Conservation (phyloP, 805 yeast genomes). For the Hermanozyma aechmeae region DNA sequence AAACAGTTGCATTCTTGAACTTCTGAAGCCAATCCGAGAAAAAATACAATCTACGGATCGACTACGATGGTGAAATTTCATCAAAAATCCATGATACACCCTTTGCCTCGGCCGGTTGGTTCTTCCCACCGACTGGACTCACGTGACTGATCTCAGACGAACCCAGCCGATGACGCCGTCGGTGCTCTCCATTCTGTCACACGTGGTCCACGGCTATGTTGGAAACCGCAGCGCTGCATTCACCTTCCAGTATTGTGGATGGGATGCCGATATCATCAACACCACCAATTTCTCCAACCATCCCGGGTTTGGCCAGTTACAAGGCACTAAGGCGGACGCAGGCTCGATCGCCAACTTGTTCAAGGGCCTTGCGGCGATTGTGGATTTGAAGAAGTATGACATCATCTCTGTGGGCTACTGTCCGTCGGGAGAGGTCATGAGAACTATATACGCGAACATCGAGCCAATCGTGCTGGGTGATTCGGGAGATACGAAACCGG, state of each 20-base stretch:
- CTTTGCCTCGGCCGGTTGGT: too few species aligned
- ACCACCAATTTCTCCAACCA: slow-evolving; percentile 13
- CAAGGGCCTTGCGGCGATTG: slow-evolving; percentile 43
- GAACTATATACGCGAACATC: slow-evolving; percentile 36
- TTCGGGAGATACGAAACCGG: slow-evolving; percentile 24
- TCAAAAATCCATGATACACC: too few species aligned
- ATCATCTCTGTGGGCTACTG: slow-evolving; percentile 74
- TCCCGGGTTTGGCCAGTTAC: slow-evolving; percentile 10
- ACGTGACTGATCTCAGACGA: too few species aligned
- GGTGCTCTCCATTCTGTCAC: slow-evolving; percentile 12
- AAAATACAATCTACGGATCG: too few species aligned
- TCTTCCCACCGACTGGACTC: too few species aligned
- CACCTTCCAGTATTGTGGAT: slow-evolving; percentile 10
- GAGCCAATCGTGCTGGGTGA: slow-evolving; percentile 20
- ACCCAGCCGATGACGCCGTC: too few species aligned
- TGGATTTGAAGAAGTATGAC: slow-evolving; percentile 40
- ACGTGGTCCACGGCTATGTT: slow-evolving; percentile 12
- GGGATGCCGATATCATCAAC: slow-evolving; percentile 12
- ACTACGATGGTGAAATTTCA: too few species aligned
- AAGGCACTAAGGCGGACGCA: slow-evolving; percentile 27
- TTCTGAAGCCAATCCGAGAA: too few species aligned
- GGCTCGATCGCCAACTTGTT: slow-evolving; percentile 40
- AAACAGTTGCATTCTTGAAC: too few species aligned
- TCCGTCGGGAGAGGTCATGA: slow-evolving; percentile 48
- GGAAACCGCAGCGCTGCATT: slow-evolving; percentile 11